Base-by-base conservation (phyloP, 164 flowering plant genomes). In the grape (Vitis vinifera) region DNA sequence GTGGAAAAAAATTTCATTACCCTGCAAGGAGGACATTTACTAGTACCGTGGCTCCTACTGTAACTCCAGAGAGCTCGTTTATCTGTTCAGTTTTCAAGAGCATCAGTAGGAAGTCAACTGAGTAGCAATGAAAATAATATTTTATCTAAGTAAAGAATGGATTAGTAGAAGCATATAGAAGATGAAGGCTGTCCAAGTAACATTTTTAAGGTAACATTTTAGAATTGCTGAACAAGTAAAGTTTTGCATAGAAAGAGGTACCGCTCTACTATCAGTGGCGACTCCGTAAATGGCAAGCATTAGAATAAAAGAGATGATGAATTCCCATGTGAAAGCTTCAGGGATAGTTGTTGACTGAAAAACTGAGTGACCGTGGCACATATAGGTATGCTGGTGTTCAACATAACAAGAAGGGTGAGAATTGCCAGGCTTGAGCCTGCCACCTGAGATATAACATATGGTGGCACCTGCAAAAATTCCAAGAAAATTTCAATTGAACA, bases 191-290 rank as follows among this genome's bases (percentile, higher is more conserved):
- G 27, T 23, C 27, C 27, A 23, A 23, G 27, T 23, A 23, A 23
- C 27, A 23, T 23, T 23, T 23, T 23, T 23, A 23, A 23, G 27
- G 27, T 23, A 23, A 23, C 27, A 23, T 23, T 23, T 23, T 23
- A 23, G 27, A 23, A 23, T 23, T 23, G 27, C 27, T 23, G 27
- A 23, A 23, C 27, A 23, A 1, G 27, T 1, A 23, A 23, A 23
- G 27, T 23, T 23, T 23, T 23, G 27, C 27, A 23, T 23, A 23
- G 27, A 23, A 23, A 23, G 27, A 1, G 27, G 0, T 71, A 78
- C 81, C 55, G 73, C 76, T 72, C 81, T 62, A 16, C 68, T 55
- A 64, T 74, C 81, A 11, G 81, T 74, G 10, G 75, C 77, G 29
- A 69, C 81, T 9, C 59, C 81, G 49, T 65, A 71, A n/a, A 78